Percentiles rank a stretch among this genome's conserved stretches.
Evolutionary conservation across 257 asterid genomes (phyloP).

Genomic region (Solanum acaule): DNA sequence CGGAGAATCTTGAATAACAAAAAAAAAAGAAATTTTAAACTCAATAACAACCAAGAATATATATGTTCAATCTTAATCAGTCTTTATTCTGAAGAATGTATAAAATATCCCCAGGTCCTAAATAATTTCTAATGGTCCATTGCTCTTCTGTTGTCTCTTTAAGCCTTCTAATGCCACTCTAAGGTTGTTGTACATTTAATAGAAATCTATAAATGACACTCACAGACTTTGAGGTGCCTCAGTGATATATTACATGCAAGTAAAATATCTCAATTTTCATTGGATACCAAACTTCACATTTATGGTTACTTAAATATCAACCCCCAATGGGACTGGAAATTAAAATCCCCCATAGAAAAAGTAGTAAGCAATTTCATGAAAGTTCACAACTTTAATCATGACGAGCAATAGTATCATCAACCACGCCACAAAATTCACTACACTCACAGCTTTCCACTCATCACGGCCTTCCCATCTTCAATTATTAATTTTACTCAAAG

Average conservation of each 20-base stretch:
- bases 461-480: slow-evolving; percentile 11
- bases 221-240: neutral
- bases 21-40: neutral
- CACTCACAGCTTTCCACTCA: slow-evolving; percentile 11
- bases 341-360: neutral
- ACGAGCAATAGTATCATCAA: slow-evolving; percentile 13
- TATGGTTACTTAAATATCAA: neutral
- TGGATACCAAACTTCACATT: neutral
- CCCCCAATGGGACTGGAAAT: neutral
- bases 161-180: neutral
- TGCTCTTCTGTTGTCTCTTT: neutral
- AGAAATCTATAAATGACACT: neutral
- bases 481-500: slow-evolving; percentile 14
- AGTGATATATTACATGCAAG: neutral
- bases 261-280: neutral
- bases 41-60: neutral
- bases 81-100: neutral
- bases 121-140: neutral
- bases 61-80: neutral
- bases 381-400: slow-evolving; percentile 60
- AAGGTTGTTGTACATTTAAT: neutral
- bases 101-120: neutral
- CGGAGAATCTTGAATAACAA: neutral
- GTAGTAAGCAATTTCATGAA: slow-evolving; percentile 2
- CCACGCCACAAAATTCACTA: slow-evolving; percentile 15